Percentiles rank a stretch among this genome's conserved stretches.
These are phyloP conservation scores for Hyaloperonospora brassicae DNA, from an alignment of 352 stramenopile genomes.

Conservation along the genomic window DNA sequence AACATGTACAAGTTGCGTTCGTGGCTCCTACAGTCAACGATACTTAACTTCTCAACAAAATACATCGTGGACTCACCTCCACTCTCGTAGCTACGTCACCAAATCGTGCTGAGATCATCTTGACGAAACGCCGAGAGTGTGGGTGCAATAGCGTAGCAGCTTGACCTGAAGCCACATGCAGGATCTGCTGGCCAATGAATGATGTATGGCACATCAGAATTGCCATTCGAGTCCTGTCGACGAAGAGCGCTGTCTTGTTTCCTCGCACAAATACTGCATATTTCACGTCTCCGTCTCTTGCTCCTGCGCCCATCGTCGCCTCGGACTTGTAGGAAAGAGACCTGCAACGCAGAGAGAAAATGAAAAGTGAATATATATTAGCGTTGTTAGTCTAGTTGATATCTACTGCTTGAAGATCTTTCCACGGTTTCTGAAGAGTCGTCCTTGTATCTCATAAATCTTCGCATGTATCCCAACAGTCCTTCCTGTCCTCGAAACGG, in stretches of 20 bases:
- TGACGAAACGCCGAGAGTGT: conserved; percentile 71
- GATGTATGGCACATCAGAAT: conserved; percentile 51
- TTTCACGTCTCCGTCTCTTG: too few relatives aligned
- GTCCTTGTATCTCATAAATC: too few relatives aligned
- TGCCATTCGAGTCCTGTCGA: conserved; percentile 29
- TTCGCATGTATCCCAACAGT: too few relatives aligned
- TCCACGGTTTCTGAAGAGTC: too few relatives aligned
- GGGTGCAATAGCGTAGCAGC: conserved; percentile 45
- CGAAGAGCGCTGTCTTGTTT: conserved; percentile 48
- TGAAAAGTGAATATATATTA: too few relatives aligned
- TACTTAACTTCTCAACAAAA: conserved; percentile 61
- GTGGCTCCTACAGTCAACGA: conserved; percentile 59
- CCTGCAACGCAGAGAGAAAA: too few relatives aligned
- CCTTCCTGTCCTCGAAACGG: too few relatives aligned
- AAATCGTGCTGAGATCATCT: conserved; percentile 81
- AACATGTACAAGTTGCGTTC: conserved; percentile 93
- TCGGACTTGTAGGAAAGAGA: too few relatives aligned
- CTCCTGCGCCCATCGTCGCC: too few relatives aligned
- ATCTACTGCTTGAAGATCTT: too few relatives aligned
- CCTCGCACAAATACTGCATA: conserved; percentile 77
- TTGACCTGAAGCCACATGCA: conserved; percentile 71
- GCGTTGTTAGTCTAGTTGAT: too few relatives aligned
- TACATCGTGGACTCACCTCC: conserved; percentile 63
- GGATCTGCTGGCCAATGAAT: conserved; percentile 75
- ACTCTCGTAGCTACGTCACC: conserved; percentile 64